Conservation (phyloP, 306 rosid genomes). For the Sesbania bispinosa region DNA sequence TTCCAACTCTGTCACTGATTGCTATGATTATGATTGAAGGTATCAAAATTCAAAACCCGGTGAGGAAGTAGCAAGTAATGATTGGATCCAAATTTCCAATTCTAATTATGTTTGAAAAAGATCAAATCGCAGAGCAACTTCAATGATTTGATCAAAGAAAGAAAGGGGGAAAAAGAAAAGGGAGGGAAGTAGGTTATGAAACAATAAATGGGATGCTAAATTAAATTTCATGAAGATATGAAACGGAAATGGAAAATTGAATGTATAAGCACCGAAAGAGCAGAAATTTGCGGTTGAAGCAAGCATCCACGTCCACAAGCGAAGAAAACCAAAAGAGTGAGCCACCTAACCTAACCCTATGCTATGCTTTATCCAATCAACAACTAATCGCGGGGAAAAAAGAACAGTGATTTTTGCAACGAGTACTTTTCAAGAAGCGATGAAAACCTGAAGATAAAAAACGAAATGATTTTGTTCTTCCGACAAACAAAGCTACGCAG, state of each 20-base stretch:
- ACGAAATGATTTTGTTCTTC: too few species aligned
- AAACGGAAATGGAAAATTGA: not conserved
- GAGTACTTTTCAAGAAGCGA: too few species aligned
- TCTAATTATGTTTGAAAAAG: not conserved
- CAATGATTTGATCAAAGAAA: too few species aligned
- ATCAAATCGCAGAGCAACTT: not conserved
- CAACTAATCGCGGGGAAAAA: not conserved
- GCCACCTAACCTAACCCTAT: constrained; percentile 12
- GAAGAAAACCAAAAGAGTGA: too few species aligned
- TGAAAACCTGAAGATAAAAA: not conserved
- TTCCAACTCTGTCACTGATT: not conserved
- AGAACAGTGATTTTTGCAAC: too few species aligned
- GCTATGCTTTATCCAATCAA: not conserved
- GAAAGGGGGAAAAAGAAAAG: not conserved
- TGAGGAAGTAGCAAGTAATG: too few species aligned
- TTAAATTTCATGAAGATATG: too few species aligned
- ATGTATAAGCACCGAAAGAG: not conserved
- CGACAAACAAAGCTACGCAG: too few species aligned
- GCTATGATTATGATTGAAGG: not conserved
- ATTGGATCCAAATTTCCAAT: not conserved
- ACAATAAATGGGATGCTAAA: not conserved
- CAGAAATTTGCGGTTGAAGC: constrained; percentile 20
- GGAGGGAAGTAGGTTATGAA: not conserved
- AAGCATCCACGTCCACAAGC: constrained; percentile 3
- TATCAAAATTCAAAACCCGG: not conserved